A percentile compares a stretch with the other conserved stretches of the same genome.
phyloP scores from a whole-genome alignment of 169 alveolate species.

The Plasmodium blacklocki region DNA sequence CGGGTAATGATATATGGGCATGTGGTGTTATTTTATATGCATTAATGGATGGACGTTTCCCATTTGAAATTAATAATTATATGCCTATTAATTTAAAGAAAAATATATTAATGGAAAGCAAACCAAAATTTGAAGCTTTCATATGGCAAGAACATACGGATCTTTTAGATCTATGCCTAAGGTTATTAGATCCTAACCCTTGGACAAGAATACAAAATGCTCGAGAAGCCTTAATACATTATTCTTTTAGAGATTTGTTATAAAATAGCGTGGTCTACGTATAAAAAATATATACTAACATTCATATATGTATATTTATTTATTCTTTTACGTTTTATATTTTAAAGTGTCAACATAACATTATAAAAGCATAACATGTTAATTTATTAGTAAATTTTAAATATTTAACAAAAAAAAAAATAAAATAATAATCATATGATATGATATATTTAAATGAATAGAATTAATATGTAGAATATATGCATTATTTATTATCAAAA shows the following conservation, averaged over 20 bases:
- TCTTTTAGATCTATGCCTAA: constrained; percentile 82
- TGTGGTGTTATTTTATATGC: constrained; percentile 80
- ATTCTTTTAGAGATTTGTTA: constrained; percentile 22
- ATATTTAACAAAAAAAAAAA: no score
- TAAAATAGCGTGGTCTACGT: neutral
- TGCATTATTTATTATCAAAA: no score
- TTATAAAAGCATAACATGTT: no score
- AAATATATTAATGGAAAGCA: constrained; percentile 61
- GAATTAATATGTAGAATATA: no score
- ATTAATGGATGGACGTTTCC: constrained; percentile 80
- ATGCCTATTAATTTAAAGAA: constrained; percentile 60
- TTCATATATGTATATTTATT: no score
- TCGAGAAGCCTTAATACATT: constrained; percentile 86
- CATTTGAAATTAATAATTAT: constrained; percentile 64
- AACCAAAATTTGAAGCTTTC: constrained; percentile 78
- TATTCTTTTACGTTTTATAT: no score
- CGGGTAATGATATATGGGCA: constrained; percentile 82
- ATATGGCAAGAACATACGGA: constrained; percentile 79
- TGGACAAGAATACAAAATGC: constrained; percentile 79
- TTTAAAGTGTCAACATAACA: no score
- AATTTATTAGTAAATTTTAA: no score
- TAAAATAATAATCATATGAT: no score
- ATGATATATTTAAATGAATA: no score
- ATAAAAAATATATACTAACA: neutral
- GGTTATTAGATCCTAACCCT: constrained; percentile 77